Evolutionary conservation across 1,139 yeast genomes (phyloP).

Genomic region (Wickerhamomyces sp.): DNA sequence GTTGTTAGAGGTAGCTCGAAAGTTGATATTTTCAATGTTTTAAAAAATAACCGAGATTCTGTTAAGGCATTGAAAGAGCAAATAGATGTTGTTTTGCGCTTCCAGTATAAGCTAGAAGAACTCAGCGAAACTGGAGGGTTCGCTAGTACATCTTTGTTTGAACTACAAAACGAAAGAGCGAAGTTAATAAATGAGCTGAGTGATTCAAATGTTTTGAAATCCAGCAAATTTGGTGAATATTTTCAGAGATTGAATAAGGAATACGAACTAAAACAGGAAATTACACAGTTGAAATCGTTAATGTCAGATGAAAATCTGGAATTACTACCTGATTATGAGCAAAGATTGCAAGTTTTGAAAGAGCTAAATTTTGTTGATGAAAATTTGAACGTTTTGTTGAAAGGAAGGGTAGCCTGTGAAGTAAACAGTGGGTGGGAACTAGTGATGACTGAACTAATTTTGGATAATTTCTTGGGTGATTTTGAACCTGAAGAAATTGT

Average conservation of each 20-base stretch:
- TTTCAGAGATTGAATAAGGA: conserved; percentile 46
- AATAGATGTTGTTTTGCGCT: conserved; percentile 35
- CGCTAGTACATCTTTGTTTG: conserved; percentile 50
- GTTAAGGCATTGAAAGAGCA: conserved; percentile 39
- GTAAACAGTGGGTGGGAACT: conserved; percentile 89
- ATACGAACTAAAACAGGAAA: conserved; percentile 43
- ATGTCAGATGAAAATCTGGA: conserved; percentile 87
- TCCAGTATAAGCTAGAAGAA: conserved; percentile 46
- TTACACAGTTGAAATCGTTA: conserved; percentile 52
- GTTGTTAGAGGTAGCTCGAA: conserved; percentile 43
- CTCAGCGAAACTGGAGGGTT: conserved; percentile 37
- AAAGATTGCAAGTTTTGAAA: conserved; percentile 72
- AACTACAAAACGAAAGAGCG: conserved; percentile 42
- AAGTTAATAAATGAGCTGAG: conserved; percentile 35
- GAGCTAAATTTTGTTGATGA: conserved; percentile 74
- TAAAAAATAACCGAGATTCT: conserved; percentile 41
- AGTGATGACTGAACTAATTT: conserved; percentile 78
- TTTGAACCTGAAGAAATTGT: conserved; percentile 96
- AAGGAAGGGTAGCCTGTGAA: conserved; percentile 85
- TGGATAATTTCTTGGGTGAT: conserved; percentile 89
- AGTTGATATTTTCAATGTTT: conserved; percentile 37
- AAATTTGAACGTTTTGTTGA: conserved; percentile 70
- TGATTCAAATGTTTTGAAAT: conserved; percentile 27
- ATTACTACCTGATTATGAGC: conserved; percentile 89
- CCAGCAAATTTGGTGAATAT: conserved; percentile 44